phyloP scores from a whole-genome alignment of 257 asterid genomes.

The Lycium barbarum region DNA sequence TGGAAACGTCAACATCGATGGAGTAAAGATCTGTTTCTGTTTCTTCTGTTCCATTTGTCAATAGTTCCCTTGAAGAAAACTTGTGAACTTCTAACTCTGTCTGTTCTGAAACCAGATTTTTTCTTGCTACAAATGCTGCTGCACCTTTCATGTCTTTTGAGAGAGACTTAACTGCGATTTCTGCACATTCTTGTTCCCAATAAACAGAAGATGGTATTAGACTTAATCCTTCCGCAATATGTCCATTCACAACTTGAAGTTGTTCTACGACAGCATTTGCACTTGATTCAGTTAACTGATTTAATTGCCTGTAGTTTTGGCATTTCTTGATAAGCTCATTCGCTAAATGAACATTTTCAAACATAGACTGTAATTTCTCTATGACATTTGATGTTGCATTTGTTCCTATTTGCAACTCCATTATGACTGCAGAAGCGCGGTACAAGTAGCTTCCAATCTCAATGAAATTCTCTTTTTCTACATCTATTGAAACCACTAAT shows the following conservation, averaged over 20 bases:
- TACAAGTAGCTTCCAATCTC: constrained; percentile 71
- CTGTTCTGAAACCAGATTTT: constrained; percentile 31
- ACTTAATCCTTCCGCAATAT: constrained; percentile 64
- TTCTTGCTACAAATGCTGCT: constrained; percentile 39
- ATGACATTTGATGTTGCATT: constrained; percentile 49
- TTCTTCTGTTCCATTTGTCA: constrained; percentile 34
- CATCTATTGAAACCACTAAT: constrained; percentile 47
- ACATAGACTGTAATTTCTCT: constrained; percentile 56
- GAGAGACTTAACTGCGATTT: constrained; percentile 61
- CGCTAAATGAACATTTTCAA: constrained; percentile 50
- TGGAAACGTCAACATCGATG: constrained; percentile 51
- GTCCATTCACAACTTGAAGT: constrained; percentile 53
- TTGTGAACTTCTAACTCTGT: constrained; percentile 31
- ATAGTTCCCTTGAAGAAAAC: constrained; percentile 25
- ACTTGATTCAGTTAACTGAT: constrained; percentile 41
- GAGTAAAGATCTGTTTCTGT: constrained; percentile 66
- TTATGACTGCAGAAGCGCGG: constrained; percentile 59
- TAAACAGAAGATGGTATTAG: constrained; percentile 49
- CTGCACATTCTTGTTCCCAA: constrained; percentile 53
- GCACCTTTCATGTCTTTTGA: constrained; percentile 64
- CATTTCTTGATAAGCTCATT: constrained; percentile 45
- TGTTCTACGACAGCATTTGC: constrained; percentile 43
- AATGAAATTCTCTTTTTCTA: constrained; percentile 55
- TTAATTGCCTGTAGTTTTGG: constrained; percentile 35
- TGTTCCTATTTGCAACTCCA: constrained; percentile 58